phyloP scores from a whole-genome alignment of 179 eudicot genomes.

The Beta corolliflora region DNA sequence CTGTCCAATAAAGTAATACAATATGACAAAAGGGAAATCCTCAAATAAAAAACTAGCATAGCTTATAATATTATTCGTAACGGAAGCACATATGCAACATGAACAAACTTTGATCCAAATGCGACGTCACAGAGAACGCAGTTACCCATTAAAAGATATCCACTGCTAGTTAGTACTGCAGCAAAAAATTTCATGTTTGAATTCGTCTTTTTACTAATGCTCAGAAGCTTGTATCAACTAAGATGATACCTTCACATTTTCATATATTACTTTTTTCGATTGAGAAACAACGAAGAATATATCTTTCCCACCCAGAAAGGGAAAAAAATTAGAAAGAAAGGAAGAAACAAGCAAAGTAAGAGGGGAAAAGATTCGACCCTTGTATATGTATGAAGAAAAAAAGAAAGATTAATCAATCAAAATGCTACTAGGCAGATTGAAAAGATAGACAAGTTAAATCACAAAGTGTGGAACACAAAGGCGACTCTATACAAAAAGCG shows the following conservation, averaged over 20 bases:
- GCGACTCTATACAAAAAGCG: not conserved
- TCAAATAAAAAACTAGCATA: not conserved
- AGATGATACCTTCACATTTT: slow-evolving; percentile 8
- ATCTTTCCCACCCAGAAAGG: not conserved
- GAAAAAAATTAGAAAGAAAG: not conserved
- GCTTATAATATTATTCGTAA: not conserved
- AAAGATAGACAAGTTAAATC: not conserved
- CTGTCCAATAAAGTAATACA: slow-evolving; percentile 38
- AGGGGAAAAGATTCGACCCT: no score
- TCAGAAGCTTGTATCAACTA: not conserved
- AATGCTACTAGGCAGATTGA: not conserved
- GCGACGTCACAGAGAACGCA: not conserved
- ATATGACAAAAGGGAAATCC: not conserved
- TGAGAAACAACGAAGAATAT: not conserved
- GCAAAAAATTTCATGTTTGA: not conserved
- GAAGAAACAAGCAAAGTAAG: not conserved
- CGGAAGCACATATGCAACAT: not conserved
- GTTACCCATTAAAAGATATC: not conserved
- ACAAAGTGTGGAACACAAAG: no score
- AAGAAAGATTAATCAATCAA: no score
- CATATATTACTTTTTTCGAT: not conserved
- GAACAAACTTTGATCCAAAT: not conserved
- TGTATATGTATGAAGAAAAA: no score
- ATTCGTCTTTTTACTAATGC: not conserved
- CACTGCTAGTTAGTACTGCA: no score